Evolutionary conservation across 495 filamentous ascomycete genomes (phyloP).

Genomic region (Filosporella fistucella): DNA sequence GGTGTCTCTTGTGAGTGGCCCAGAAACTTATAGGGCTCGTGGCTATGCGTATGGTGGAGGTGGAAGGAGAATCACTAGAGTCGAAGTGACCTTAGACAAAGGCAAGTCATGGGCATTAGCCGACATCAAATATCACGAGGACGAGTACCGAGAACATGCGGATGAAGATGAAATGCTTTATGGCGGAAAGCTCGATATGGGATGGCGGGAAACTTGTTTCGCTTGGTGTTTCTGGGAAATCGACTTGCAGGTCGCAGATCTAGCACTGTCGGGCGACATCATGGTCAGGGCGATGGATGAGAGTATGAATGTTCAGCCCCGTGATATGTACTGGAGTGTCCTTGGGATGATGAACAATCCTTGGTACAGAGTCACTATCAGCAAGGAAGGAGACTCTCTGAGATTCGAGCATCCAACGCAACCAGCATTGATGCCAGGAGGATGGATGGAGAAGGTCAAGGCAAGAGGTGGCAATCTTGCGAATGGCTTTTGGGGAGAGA

Average conservation of each 20-base stretch:
- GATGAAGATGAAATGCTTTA: slow-evolving; percentile 59
- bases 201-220: slow-evolving; percentile 75
- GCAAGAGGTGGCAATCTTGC: slow-evolving; percentile 75
- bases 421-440: slow-evolving; percentile 71
- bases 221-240: slow-evolving; percentile 96
- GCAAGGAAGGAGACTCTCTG: slow-evolving; percentile 60
- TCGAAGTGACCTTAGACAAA: slow-evolving; percentile 83
- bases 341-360: slow-evolving; percentile 99
- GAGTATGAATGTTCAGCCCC: slow-evolving; percentile 77
- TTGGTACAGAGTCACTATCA: slow-evolving; percentile 83
- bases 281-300: slow-evolving; percentile 92
- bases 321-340: slow-evolving; percentile 97
- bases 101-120: slow-evolving; percentile 81
- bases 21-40: slow-evolving; percentile 55
- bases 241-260: slow-evolving; percentile 57
- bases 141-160: slow-evolving; percentile 64
- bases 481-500: slow-evolving; percentile 88
- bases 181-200: slow-evolving; percentile 78
- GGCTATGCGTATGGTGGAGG: slow-evolving; percentile 93
- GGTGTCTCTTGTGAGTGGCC: slow-evolving; percentile 44
- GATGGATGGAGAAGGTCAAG: slow-evolving; percentile 97
- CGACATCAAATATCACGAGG: slow-evolving; percentile 79
- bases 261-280: slow-evolving; percentile 65
- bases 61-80: slow-evolving; percentile 76
- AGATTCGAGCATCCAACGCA: slow-evolving; percentile 91